A percentile compares a stretch with the other conserved stretches of the same genome.
These are phyloP conservation scores for Yamadazyma akitaensis DNA, from an alignment of 805 yeast species.

Conservation along the genomic window DNA sequence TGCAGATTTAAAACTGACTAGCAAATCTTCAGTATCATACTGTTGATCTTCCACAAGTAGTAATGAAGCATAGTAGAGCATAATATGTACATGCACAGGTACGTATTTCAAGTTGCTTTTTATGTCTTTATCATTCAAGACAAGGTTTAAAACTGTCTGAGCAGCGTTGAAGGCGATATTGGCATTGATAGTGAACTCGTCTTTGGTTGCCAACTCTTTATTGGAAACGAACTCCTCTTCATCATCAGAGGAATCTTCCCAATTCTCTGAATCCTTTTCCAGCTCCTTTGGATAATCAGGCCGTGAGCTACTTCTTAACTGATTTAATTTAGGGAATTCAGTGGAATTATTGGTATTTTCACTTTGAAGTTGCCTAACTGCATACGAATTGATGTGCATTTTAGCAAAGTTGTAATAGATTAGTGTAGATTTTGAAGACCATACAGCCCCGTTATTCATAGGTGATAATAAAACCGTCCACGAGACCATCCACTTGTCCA, in stretches of 20 bases:
- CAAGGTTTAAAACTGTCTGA: constrained; percentile 55
- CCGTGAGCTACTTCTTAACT: constrained; percentile 4
- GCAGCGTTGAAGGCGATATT: constrained; percentile 63
- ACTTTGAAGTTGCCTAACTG: constrained; percentile 41
- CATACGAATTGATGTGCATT: constrained; percentile 62
- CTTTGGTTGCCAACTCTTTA: constrained; percentile 29
- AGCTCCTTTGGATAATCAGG: background rate
- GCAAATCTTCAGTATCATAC: constrained; percentile 8
- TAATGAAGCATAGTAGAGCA: constrained; percentile 66
- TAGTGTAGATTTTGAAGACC: constrained; percentile 70
- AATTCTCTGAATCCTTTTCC: constrained; percentile 2
- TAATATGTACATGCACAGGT: constrained; percentile 70
- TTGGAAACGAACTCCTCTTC: constrained; percentile 34
- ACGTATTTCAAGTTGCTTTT: constrained; percentile 54
- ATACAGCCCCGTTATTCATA: constrained; percentile 48
- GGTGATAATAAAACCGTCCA: constrained; percentile 72
- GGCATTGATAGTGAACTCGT: constrained; percentile 33
- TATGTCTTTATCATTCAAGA: constrained; percentile 58
- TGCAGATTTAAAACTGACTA: constrained; percentile 22
- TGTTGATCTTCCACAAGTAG: constrained; percentile 30
- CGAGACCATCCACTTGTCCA: constrained; percentile 77
- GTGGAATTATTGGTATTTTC: constrained; percentile 22
- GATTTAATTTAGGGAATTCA: constrained; percentile 34
- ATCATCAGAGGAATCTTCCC: constrained; percentile 17
- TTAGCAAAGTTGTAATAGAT: constrained; percentile 73